Base-by-base conservation (phyloP, 2,329 filamentous ascomycete species). In the Chaetomium sp. region DNA sequence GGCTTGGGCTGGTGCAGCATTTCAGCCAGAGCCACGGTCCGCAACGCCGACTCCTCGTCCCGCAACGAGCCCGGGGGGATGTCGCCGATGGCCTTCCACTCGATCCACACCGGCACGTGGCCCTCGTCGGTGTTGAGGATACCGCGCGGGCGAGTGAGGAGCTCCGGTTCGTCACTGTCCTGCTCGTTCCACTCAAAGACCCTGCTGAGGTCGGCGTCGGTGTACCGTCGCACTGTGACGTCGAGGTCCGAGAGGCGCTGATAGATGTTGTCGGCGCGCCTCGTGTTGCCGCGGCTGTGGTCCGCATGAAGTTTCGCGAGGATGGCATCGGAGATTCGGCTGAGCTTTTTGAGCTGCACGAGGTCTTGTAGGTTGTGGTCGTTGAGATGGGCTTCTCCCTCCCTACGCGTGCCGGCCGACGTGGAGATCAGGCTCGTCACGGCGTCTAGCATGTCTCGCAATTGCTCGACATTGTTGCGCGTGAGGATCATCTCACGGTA, bases 401-500 rank as follows among this genome's bases (percentile, higher is more conserved):
- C 54, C n/a, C 50, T 58, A 11, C 56, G 46, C 10, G 48, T 58
- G 2, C 10, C 49, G 0, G 60, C 41, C 1, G 59, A 61, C 9
- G 61, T 60, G 12, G 54, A 53, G 1, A 64, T 59, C 9, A 62
- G 52, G 48, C 55, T 47, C 0, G 57, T 57, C 4, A 62, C 60
- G 12, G 63, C 64, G 8, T 55, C 61, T 1, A 65, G 38, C 61
- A 65, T 66, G 45, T 59, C 59, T 19, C 51, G 47, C 4, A 66
- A 48, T 6, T 64, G 62, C 27, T 63, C 52, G 10, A 66, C 55
- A 10, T 61, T 56, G 45, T 66, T 62, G 1, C 64, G 53, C 8
- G 62, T 57, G 6, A 66, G 47, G 9, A 66, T 61, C 62, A 66
- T 64, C 51, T 66, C 64, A 1, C 64, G 55, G 49, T 66, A 64